Base-by-base conservation (phyloP, 768 basidiomycete species). In the Infundibulicybe gibba region DNA sequence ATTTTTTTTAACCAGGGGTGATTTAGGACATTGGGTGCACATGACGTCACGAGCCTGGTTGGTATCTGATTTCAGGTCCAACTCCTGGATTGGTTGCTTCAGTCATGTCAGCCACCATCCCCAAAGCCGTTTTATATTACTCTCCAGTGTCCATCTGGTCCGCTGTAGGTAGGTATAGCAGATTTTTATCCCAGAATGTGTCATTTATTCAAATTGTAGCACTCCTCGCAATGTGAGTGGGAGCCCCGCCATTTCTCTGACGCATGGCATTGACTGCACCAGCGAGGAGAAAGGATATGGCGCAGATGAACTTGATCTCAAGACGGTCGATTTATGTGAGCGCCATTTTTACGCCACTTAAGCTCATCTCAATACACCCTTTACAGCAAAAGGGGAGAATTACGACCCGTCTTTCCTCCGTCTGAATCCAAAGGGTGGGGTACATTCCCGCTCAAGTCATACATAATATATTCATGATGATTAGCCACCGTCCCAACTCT, bases 81-180 rank as follows among this genome's bases (percentile, higher is more conserved):
- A 39, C 43, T 49, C 3, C n/a, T 38, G 10, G 10, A 40, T 48
- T 42, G 37, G 45, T 44, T 15, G 41, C 45, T 11, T 44, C 45
- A 39, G 52, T 58, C 47, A 66, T 57, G 54, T 64, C 65, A 57
- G 56, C 65, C 44, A 43, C 52, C 41, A 51, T 85, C 43, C 81
- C 85, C 44, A 92, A 91, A 66, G 90, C 90, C n/a, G 80, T 87
- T 34, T 70, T 94, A 1, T 94, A 92, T 66, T 83, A 83, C 63
- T 77, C 65, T 46, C 72, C 77, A 5, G 45, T 56, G 2, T 83
- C 81, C 3, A 65, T 81, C 44, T 89, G 85, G 87, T 81, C 79
- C 32, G 72, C 79, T 41, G 80, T 75, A 40, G 77, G 85, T 85
- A 51, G 57, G 76, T 62, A 5, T n/a, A 30, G 32, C 17, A 43